Conservation (phyloP, 164 flowering plant genomes). For the Euptelea pleiosperma region DNA sequence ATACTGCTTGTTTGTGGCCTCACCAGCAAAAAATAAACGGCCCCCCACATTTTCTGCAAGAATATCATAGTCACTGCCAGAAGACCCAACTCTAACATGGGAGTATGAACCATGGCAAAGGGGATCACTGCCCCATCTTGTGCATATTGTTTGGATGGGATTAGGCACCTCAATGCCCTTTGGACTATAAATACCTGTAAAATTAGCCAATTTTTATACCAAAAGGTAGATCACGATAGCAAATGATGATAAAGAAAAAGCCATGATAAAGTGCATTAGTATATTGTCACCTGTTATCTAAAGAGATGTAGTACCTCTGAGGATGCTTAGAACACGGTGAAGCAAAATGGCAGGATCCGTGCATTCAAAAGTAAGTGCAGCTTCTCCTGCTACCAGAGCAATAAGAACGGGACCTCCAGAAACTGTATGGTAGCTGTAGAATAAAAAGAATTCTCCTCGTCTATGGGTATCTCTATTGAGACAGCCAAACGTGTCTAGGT, state of each 20-base stretch:
- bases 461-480: slow-evolving; percentile 41
- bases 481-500: slow-evolving; percentile 88
- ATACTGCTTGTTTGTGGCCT: slow-evolving; percentile 80
- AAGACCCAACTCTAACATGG: slow-evolving; percentile 76
- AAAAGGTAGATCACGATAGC: neutral
- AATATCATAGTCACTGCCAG: slow-evolving; percentile 85
- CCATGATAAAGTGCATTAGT: neutral
- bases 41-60: slow-evolving; percentile 78
- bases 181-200: slow-evolving; percentile 73
- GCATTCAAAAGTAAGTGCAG: slow-evolving; percentile 71
- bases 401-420: slow-evolving; percentile 86
- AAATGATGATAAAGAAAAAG: neutral
- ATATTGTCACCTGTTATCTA: slow-evolving; percentile 20
- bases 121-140: slow-evolving; percentile 94
- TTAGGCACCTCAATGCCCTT: slow-evolving; percentile 82
- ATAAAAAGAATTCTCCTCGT: slow-evolving; percentile 89
- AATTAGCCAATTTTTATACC: slow-evolving; percentile 12
- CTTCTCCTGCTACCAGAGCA: slow-evolving; percentile 95
- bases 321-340: slow-evolving; percentile 61
- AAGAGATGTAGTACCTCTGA: slow-evolving; percentile 61
- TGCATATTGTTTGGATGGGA: slow-evolving; percentile 85
- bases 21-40: slow-evolving; percentile 90
- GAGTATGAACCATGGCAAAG: slow-evolving; percentile 86
- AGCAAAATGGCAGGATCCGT: slow-evolving; percentile 57
- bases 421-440: slow-evolving; percentile 84